Conservation (phyloP, 1,284 basidiomycete genomes). For the Ceratobasidium sp. region DNA sequence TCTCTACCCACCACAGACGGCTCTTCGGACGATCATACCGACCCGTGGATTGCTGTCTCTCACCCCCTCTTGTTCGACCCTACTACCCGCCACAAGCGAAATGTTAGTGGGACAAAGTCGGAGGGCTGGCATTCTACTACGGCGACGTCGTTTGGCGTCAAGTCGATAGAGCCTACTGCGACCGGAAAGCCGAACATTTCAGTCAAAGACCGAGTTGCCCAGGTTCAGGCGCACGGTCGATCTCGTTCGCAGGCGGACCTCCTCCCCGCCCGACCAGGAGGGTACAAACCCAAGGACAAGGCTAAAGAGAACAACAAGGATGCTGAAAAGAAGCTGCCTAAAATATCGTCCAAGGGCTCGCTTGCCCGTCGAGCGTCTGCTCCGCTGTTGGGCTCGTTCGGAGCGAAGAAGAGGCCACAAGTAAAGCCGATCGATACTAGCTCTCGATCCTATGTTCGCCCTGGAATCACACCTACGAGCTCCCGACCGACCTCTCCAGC, state of each 20-base stretch:
- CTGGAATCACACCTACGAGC: slow-evolving; percentile 13
- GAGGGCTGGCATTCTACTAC: slow-evolving; percentile 5
- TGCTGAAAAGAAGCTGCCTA: neutral
- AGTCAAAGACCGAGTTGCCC: slow-evolving; percentile 14
- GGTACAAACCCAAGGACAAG: slow-evolving; percentile 13
- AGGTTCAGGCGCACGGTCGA: slow-evolving; percentile 10
- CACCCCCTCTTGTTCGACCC: slow-evolving; percentile 1
- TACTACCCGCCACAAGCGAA: neutral
- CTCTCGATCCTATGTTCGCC: slow-evolving; percentile 12
- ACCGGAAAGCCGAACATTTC: neutral
- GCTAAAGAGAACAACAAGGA: neutral
- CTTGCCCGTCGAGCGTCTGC: slow-evolving; percentile 28
- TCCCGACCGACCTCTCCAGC: neutral
- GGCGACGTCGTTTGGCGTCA: slow-evolving; percentile 1
- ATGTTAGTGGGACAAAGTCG: neutral
- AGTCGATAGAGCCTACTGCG: slow-evolving; percentile 9
- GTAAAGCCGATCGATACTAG: slow-evolving; percentile 24
- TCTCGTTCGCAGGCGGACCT: slow-evolving; percentile 8
- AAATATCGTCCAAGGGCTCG: slow-evolving; percentile 5
- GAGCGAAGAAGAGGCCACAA: neutral
- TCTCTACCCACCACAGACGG: slow-evolving; percentile 12
- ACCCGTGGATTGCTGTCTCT: slow-evolving; percentile 26
- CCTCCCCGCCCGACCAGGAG: neutral
- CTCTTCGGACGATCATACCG: slow-evolving; percentile 17
- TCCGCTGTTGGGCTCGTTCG: slow-evolving; percentile 14